Evolutionary conservation across 2,329 filamentous ascomycete species (phyloP), one percentile per base, ranked within the genome.

Genomic region (Colletotrichum phormii): DNA sequence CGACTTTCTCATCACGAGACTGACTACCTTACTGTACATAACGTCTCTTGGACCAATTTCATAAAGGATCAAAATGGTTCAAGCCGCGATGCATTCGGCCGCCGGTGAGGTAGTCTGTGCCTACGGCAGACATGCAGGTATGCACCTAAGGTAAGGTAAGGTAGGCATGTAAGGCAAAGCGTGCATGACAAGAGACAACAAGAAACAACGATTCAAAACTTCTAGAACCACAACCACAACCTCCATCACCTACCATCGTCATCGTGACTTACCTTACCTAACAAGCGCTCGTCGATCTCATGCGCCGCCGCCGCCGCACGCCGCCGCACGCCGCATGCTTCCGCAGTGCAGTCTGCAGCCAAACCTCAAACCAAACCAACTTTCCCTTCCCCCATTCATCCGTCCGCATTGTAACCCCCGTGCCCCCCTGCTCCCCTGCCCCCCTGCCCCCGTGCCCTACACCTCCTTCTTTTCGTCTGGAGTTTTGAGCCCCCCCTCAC

Each of bases 221-320:
- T 69, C 64, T 63, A 64, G 69, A 72, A 72, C 66, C 64, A 46
- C 69, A 37, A 58, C 31, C 24, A 62, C n/a, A 6, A 62, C 9
- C 12, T n/a, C n/a, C n/a, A n/a, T n/a, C n/a, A n/a, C n/a, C n/a
- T n/a, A n/a, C n/a, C n/a, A n/a, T n/a, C 46, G 13, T 42, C 60
- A 22, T 31, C 13, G 62, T 46, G 37, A 37, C 46, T 8, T n/a
- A 11, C 35, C 35, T 42, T 42, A 7, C 37, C 37, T 49, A n/a
- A n/a, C 7, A n/a, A 49, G 42, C 8, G 42, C 15, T 49, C 42
- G 42, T 15, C 1, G 18, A 9, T 9, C 18, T n/a, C 13, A 13
- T 49, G 26, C 26, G 26, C 26, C 26, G 26, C 26, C n/a, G n/a
- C n/a, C n/a, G n/a, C n/a, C n/a, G n/a, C n/a, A n/a, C 26, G 26